phyloP scores from a whole-genome alignment of 345 rosid genomes.

The Rhodamnia argentea region DNA sequence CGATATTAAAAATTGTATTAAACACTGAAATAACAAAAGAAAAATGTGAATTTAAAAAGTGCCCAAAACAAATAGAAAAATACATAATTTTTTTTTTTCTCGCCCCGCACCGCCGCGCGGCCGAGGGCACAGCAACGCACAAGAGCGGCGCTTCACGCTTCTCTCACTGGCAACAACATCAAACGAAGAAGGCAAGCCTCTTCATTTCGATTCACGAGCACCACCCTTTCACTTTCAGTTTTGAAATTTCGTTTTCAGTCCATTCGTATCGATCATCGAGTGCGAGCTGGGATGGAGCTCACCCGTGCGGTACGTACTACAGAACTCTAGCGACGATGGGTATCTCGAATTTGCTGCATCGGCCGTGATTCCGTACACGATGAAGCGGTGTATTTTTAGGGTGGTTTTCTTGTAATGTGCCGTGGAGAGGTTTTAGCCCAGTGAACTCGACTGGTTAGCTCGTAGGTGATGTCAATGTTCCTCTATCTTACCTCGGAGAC shows the following conservation, averaged over 20 bases:
- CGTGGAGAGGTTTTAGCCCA: not conserved
- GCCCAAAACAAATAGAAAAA: no score
- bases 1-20: no score
- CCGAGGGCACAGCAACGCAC: not conserved
- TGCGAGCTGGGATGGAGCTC: not conserved
- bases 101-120: not conserved
- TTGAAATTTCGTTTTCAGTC: not conserved
- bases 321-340: not conserved
- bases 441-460: not conserved
- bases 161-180: accelerated
- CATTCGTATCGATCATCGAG: not conserved
- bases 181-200: not conserved
- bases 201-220: not conserved
- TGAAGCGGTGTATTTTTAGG: not conserved
- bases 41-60: no score
- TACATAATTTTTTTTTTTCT: no score
- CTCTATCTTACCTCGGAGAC: not conserved
- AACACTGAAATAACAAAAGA: no score
- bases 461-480: not conserved
- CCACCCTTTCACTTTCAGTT: not conserved
- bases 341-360: not conserved
- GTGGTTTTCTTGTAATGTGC: not conserved
- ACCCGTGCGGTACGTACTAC: not conserved
- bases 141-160: not conserved
- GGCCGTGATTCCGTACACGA: no score